These are phyloP conservation scores for Allium cepa DNA, from an alignment of 106 monocot species.

Conservation along the genomic window DNA sequence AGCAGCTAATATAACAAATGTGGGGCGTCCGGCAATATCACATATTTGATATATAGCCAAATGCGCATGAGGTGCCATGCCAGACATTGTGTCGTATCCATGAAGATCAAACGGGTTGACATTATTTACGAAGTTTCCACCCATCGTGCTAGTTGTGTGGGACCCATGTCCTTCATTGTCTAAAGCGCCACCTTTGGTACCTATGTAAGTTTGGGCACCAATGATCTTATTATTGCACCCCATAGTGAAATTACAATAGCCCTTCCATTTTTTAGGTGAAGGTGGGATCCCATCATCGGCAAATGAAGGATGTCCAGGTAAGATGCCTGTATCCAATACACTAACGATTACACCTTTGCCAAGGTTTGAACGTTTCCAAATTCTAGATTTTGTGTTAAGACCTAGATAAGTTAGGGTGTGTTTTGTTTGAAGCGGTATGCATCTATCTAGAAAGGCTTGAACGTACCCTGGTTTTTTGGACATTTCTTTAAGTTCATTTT, in stretches of 20 bases:
- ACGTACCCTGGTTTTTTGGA: conserved; percentile 27
- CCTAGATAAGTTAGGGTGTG: conserved; percentile 79
- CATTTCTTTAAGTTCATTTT: conserved; percentile 31
- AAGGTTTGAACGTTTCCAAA: conserved; percentile 31
- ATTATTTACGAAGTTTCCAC: conserved; percentile 26
- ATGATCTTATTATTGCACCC: conserved; percentile 85
- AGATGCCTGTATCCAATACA: conserved; percentile 87
- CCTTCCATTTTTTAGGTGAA: conserved; percentile 50
- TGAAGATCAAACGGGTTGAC: conserved; percentile 49
- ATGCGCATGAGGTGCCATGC: conserved; percentile 60
- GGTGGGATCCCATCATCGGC: conserved; percentile 47
- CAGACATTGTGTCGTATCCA: conserved; percentile 26
- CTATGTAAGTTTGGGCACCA: conserved; percentile 72
- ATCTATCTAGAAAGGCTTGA: conserved; percentile 46
- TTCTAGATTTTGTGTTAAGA: conserved; percentile 19
- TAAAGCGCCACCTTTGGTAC: conserved; percentile 55
- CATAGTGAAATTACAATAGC: conserved; percentile 55
- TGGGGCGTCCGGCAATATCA: conserved; percentile 76
- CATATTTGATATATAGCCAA: conserved; percentile 76
- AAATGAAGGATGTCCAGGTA: conserved; percentile 90
- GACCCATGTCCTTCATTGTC: conserved; percentile 78
- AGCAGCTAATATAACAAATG: conserved; percentile 75
- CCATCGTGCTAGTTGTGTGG: conserved; percentile 71
- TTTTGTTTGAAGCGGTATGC: conserved; percentile 53
- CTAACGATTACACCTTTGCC: conserved; percentile 55